phyloP scores from a whole-genome alignment of 208 protist species.

The Acanthamoeba culbertsoni region DNA sequence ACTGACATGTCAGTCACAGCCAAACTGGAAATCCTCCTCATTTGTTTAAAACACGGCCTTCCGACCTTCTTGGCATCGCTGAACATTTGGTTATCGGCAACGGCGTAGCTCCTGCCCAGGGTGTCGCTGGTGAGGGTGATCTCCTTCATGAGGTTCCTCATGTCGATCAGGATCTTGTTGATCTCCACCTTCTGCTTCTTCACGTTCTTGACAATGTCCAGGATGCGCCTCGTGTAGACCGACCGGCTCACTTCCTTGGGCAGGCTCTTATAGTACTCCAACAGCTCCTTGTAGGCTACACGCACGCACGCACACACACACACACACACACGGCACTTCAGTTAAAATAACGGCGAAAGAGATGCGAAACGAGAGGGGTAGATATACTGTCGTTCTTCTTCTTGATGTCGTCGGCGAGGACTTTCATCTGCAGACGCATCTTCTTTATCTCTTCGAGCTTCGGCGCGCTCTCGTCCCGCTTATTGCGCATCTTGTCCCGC shows the following conservation, averaged over 20 bases:
- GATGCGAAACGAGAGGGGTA: neutral
- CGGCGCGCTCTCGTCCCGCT: conserved; percentile 49
- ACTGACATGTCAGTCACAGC: neutral
- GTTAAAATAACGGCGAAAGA: too few relatives aligned
- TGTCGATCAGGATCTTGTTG: conserved; percentile 74
- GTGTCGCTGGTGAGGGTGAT: conserved; percentile 71
- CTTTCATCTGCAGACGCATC: conserved; percentile 69
- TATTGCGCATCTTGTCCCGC: conserved; percentile 6
- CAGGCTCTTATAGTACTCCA: conserved; percentile 68
- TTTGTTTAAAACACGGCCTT: neutral
- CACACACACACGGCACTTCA: too few relatives aligned
- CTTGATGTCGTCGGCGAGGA: conserved; percentile 64
- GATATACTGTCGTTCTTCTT: conserved; percentile 64
- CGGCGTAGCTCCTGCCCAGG: conserved; percentile 54
- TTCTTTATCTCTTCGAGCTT: conserved; percentile 74
- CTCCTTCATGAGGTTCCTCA: conserved; percentile 69
- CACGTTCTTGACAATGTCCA: conserved; percentile 79
- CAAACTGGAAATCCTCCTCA: neutral
- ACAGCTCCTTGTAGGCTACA: conserved; percentile 56
- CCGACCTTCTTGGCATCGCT: conserved; percentile 68
- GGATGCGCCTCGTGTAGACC: conserved; percentile 71
- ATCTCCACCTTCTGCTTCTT: conserved; percentile 81
- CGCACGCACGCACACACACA: too few relatives aligned
- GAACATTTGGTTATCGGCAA: conserved; percentile 71
- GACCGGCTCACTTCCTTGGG: conserved; percentile 70